phyloP scores from a whole-genome alignment of 495 filamentous ascomycete species.

The Jackrogersella minutella region DNA sequence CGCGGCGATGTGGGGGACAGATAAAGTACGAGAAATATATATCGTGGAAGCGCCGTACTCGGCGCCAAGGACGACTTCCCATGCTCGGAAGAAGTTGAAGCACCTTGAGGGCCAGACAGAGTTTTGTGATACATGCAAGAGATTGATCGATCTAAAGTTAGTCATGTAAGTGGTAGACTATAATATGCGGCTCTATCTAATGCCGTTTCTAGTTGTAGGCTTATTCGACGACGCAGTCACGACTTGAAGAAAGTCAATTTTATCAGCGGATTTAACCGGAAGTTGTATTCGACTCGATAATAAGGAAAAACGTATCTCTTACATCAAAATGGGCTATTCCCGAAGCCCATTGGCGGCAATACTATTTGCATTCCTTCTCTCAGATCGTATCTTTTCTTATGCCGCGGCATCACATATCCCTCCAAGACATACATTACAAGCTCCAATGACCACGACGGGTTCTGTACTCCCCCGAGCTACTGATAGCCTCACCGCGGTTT shows the following conservation, averaged over 20 bases:
- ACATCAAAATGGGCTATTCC: not conserved
- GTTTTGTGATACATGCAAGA: not conserved
- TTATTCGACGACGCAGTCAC: not conserved
- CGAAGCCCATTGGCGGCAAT: not conserved
- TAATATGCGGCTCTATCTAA: constrained; percentile 24
- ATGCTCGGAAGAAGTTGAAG: not conserved
- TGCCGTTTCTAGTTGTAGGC: not conserved
- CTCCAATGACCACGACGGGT: not conserved
- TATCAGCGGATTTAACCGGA: not conserved
- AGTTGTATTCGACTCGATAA: not conserved
- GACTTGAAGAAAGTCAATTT: not conserved
- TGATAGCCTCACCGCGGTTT: constrained; percentile 43
- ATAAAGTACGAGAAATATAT: not conserved
- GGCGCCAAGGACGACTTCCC: constrained; percentile 10
- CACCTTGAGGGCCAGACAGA: constrained; percentile 28
- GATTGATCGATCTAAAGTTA: not conserved
- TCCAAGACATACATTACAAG: not conserved
- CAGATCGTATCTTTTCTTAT: not conserved
- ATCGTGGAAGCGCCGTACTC: constrained; percentile 4
- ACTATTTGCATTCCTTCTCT: not conserved
- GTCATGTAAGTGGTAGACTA: not conserved
- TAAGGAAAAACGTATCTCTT: not conserved
- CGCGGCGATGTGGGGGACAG: constrained; percentile 9
- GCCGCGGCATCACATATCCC: constrained; percentile 4
- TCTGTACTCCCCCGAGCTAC: constrained; percentile 8